Evolutionary conservation across 768 basidiomycete species (phyloP).

Genomic region (Botryobasidium botryosum): DNA sequence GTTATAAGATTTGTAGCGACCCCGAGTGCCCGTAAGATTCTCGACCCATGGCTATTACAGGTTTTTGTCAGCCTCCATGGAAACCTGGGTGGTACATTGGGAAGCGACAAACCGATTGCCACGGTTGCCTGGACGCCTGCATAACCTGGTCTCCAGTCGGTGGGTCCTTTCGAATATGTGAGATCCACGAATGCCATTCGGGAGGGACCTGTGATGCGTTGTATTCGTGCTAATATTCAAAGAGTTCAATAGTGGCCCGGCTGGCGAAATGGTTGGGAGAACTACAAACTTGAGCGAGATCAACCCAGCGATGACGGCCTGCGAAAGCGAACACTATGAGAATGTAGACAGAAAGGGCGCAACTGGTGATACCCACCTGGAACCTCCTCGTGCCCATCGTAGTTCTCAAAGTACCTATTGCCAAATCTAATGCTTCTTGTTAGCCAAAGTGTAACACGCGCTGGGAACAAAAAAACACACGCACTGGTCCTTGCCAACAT

Average conservation of each 20-base stretch:
- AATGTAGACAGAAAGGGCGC: not conserved
- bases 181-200: constrained; percentile 95
- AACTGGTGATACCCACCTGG: constrained; percentile 39
- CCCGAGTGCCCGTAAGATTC: constrained; percentile 85
- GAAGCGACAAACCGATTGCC: constrained; percentile 48
- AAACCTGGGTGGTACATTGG: not conserved
- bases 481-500: constrained; percentile 68
- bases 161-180: constrained; percentile 71
- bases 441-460: not conserved
- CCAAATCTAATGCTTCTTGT: constrained; percentile 47
- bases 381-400: constrained; percentile 70
- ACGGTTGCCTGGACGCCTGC: constrained; percentile 50
- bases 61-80: not conserved
- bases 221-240: constrained; percentile 43
- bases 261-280: not conserved
- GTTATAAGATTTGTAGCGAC: constrained; percentile 78
- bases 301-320: constrained; percentile 97
- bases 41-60: constrained; percentile 54
- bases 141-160: constrained; percentile 62
- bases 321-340: constrained; percentile 5
- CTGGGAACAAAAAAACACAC: constrained; percentile 20
- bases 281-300: constrained; percentile 59
- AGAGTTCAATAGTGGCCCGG: not conserved
- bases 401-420: constrained; percentile 87
- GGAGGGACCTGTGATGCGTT: constrained; percentile 89